A percentile compares a stretch with the other conserved stretches of the same genome.
Conservation (phyloP, 2,329 filamentous ascomycete genomes). For the Stenocarpella maydis region DNA sequence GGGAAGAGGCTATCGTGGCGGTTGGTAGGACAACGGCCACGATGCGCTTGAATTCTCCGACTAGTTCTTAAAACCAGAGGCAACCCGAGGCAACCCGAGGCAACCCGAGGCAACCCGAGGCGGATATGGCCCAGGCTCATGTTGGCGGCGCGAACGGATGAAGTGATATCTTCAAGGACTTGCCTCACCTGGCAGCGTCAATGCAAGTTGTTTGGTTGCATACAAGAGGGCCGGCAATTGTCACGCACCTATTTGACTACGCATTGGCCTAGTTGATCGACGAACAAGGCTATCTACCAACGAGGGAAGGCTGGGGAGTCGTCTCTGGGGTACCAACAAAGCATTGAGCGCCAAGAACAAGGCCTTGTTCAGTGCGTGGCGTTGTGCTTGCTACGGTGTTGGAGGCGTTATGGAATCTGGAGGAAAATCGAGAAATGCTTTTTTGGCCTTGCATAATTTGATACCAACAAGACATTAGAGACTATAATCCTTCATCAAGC, state of each 20-base stretch:
- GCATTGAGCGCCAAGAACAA: conserved; percentile 9
- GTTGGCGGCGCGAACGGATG: background rate
- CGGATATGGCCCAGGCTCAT: background rate
- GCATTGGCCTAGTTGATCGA: background rate
- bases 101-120: no score
- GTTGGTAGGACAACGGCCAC: conserved; percentile 48
- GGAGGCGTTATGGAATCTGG: conserved; percentile 26
- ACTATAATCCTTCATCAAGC: background rate
- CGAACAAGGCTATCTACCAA: background rate
- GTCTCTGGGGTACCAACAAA: background rate
- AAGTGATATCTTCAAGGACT: no score
- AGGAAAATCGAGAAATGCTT: conserved; percentile 15
- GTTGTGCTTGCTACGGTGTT: conserved; percentile 24
- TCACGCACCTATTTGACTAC: background rate
- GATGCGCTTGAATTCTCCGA: background rate
- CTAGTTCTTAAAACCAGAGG: background rate
- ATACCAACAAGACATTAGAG: conserved; percentile 5
- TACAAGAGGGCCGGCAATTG: background rate
- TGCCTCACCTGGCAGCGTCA: background rate
- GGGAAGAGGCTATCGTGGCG: conserved; percentile 55
- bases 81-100: no score
- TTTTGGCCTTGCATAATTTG: conserved; percentile 22
- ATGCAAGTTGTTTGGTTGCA: background rate
- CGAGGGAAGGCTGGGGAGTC: background rate
- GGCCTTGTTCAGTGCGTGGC: background rate